Percentiles rank a stretch among this genome's conserved stretches.
Conservation (phyloP, 2,329 filamentous ascomycete species). For the Diaporthe sp. region DNA sequence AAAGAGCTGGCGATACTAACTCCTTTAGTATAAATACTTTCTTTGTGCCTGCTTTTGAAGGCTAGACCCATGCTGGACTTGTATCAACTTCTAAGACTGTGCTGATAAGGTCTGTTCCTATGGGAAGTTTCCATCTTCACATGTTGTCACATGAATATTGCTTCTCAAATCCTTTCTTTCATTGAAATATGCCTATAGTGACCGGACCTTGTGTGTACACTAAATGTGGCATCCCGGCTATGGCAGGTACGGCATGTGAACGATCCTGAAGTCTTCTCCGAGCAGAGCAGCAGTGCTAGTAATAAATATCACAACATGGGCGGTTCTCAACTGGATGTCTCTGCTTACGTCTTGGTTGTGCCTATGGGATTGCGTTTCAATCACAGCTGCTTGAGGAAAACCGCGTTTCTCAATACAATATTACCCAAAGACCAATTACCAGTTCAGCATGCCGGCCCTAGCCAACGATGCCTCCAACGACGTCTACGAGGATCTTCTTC, state of each 20-base stretch:
- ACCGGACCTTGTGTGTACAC: not conserved
- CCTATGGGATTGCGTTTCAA: not conserved
- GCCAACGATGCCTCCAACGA: not conserved
- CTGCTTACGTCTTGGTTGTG: not conserved
- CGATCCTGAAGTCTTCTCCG: not conserved
- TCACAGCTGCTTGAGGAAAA: not conserved
- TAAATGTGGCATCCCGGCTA: not conserved
- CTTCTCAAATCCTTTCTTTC: not conserved
- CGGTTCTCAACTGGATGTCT: not conserved
- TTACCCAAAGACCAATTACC: not conserved
- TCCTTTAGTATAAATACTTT: not conserved
- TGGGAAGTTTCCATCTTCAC: not conserved
- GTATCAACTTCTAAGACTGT: not conserved
- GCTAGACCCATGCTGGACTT: not conserved
- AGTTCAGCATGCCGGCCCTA: not conserved
- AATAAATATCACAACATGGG: not conserved
- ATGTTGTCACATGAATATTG: constrained; percentile 4
- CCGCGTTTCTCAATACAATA: not conserved
- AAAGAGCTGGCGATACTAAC: not conserved
- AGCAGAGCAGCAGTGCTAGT: no score
- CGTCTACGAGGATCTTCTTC: not conserved
- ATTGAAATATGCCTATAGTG: not conserved
- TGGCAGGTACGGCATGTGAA: not conserved
- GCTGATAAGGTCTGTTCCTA: not conserved
- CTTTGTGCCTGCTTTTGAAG: not conserved